phyloP scores from a whole-genome alignment of 352 stramenopile genomes.

The Elongisporangium anandrum region DNA sequence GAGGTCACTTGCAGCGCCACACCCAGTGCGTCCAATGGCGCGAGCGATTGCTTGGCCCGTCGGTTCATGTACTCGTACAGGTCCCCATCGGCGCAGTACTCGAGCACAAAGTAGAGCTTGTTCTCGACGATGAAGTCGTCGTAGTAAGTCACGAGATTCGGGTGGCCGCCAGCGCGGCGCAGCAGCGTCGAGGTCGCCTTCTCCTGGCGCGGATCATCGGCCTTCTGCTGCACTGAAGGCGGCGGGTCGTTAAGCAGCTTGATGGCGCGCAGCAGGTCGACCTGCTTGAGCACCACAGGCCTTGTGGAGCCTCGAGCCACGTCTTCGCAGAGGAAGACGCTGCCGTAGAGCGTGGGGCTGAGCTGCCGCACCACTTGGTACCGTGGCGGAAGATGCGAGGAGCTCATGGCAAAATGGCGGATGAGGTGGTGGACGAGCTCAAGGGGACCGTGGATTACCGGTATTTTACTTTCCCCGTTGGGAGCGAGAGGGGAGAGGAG shows the following conservation, averaged over 20 bases:
- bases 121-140: slow-evolving; percentile 40
- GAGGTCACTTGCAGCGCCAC: slow-evolving; percentile 21
- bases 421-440: no score
- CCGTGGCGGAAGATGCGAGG: background rate
- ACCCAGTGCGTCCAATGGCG: slow-evolving; percentile 13
- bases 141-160: slow-evolving; percentile 38
- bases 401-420: no score
- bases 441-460: no score
- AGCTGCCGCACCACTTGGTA: slow-evolving; percentile 29
- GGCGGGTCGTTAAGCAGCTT: slow-evolving; percentile 16
- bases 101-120: slow-evolving; percentile 44
- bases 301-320: slow-evolving; percentile 3
- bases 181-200: slow-evolving; percentile 29
- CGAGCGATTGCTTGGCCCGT: slow-evolving; percentile 11
- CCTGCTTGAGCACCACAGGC: slow-evolving; percentile 43
- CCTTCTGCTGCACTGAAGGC: slow-evolving; percentile 9
- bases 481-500: no score
- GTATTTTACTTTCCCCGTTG: no score
- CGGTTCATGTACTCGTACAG: slow-evolving; percentile 26
- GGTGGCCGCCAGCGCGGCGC: slow-evolving; percentile 27
- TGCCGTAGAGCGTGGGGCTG: slow-evolving; percentile 40
- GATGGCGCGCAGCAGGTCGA: slow-evolving; percentile 27
- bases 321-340: slow-evolving; percentile 43
- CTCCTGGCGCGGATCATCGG: slow-evolving; percentile 39
- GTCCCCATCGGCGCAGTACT: slow-evolving; percentile 29